Evolutionary conservation across 164 flowering plant species (phyloP), one percentile per base, ranked within the genome.

Genomic region (Houttuynia cordata): DNA sequence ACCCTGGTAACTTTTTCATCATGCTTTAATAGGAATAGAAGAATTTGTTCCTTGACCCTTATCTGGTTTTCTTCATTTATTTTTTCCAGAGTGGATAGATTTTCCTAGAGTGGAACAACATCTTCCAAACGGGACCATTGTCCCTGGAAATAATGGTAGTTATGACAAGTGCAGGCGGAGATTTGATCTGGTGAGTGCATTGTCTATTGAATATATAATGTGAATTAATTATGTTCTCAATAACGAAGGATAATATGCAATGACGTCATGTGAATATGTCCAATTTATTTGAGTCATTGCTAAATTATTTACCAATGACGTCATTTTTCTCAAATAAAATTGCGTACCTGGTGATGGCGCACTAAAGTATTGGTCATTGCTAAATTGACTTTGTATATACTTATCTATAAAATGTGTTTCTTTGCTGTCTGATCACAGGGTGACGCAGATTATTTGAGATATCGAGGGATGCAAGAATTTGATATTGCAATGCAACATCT

Each of bases 401-500:
- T 45, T 45, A 2, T 30, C 37, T 30, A 30, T 45, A 14, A 45
- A 45, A 45, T 45, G 9, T 12, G 17, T 45, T 45, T 17, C 49
- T 45, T 45, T 45, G 49, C 17, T 10, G 4, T 45, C n/a, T 63
- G 49, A 71, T 21, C 52, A 1, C 75, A 94, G 99, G 97, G 95
- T 25, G 97, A 94, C 79, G 96, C 97, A 54, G 79, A 83, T 8
- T 90, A 76, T 76, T 76, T 94, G 40, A 83, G 97, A 63, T 94
- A 90, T 65, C 77, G 53, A 58, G 97, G 97, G 56, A n/a, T 94
- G 89, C 95, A 91, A 85, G 90, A 94, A 70, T 94, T 94, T 78
- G 99, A 94, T 71, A 84, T 39, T 64, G 99, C 95, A 22, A 94
- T 94, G 96, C 99, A 94, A 60, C 96, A 86, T 78, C 76, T 88